These are phyloP conservation scores for Terfezia claveryi DNA, from an alignment of 495 filamentous ascomycete species.

Conservation along the genomic window DNA sequence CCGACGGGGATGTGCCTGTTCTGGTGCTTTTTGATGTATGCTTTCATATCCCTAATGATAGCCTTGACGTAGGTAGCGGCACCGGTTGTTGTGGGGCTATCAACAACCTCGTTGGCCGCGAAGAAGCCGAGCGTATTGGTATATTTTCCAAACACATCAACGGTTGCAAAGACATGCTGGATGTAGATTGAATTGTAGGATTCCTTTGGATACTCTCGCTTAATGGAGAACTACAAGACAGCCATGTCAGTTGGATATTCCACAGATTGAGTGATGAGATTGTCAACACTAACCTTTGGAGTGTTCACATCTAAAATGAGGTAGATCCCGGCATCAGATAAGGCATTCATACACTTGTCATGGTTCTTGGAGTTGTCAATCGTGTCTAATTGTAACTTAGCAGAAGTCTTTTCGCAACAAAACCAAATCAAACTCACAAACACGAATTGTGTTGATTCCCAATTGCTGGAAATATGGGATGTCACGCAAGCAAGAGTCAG, in stretches of 20 bases:
- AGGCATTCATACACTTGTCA: slow-evolving; percentile 58
- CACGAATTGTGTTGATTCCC: slow-evolving; percentile 75
- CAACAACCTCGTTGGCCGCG: slow-evolving; percentile 92
- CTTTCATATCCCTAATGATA: slow-evolving; percentile 72
- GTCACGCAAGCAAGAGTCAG: slow-evolving; percentile 57
- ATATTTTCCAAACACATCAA: slow-evolving; percentile 73
- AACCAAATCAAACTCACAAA: slow-evolving; percentile 27
- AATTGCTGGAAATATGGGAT: slow-evolving; percentile 64
- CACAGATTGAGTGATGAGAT: too few species aligned
- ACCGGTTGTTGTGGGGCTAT: slow-evolving; percentile 50
- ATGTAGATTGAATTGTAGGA: slow-evolving; percentile 90
- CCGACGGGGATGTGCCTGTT: slow-evolving; percentile 72
- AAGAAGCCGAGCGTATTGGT: slow-evolving; percentile 85
- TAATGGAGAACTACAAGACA: slow-evolving; percentile 50
- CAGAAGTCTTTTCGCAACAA: slow-evolving; percentile 1
- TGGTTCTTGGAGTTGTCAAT: slow-evolving; percentile 73
- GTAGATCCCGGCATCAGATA: slow-evolving; percentile 78
- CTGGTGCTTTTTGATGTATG: slow-evolving; percentile 53
- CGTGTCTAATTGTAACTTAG: slow-evolving; percentile 29
- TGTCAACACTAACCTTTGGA: slow-evolving; percentile 13
- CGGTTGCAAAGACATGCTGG: slow-evolving; percentile 79
- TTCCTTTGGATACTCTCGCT: slow-evolving; percentile 44
- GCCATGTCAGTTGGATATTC: not conserved
- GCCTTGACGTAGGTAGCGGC: slow-evolving; percentile 83
- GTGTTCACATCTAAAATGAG: slow-evolving; percentile 58